These are phyloP conservation scores for Lasiodiplodia gonubiensis DNA, from an alignment of 2,329 filamentous ascomycete genomes.

Conservation along the genomic window DNA sequence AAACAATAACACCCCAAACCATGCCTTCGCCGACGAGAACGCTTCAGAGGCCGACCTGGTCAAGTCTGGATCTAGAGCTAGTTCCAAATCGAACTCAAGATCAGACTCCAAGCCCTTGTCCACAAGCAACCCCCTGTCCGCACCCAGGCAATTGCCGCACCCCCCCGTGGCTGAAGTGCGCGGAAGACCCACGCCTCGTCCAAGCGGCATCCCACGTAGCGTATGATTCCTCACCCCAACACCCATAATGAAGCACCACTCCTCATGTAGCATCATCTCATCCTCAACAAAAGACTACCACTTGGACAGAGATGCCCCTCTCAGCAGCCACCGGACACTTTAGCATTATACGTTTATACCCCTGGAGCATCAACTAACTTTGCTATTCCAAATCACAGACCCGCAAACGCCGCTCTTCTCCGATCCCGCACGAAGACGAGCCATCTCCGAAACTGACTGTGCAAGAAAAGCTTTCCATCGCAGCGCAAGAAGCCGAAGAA, in stretches of 20 bases:
- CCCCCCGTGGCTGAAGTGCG: not conserved
- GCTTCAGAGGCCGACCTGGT: conserved; percentile 39
- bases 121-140: conserved; percentile 29
- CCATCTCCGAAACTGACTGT: conserved; percentile 50
- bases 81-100: conserved; percentile 1
- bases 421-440: conserved; percentile 45
- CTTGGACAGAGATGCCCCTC: not conserved
- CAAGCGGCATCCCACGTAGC: conserved; percentile 26
- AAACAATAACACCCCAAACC: conserved; percentile 33
- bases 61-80: conserved; percentile 21
- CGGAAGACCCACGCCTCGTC: conserved; percentile 6
- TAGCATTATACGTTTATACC: not conserved
- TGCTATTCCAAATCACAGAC: conserved; percentile 33
- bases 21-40: conserved; percentile 45
- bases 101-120: conserved; percentile 33
- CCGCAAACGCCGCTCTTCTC: conserved; percentile 47
- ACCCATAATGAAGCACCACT: not conserved
- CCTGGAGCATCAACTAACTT: not conserved
- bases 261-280: not conserved
- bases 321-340: not conserved
- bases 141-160: conserved; percentile 4
- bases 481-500: conserved; percentile 52
- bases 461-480: conserved; percentile 54
- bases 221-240: conserved; percentile 18
- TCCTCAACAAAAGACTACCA: not conserved